Conservation (phyloP, 345 rosid species). For the Geranium brycei region DNA sequence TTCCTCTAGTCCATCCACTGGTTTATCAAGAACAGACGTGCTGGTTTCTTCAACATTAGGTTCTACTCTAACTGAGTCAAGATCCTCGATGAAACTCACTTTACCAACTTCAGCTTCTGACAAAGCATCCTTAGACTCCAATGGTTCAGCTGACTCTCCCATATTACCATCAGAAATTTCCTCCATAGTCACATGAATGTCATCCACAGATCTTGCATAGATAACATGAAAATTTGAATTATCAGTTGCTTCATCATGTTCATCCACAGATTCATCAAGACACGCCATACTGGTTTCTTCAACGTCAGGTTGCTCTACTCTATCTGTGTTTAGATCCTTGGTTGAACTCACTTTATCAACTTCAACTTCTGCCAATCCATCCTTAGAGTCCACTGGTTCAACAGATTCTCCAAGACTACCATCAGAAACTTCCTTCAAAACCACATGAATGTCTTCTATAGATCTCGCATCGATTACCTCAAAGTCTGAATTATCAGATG, state of each 20-base stretch:
- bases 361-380: too few species aligned
- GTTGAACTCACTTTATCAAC: too few species aligned
- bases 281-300: too few species aligned
- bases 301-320: too few species aligned
- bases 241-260: constrained; percentile 1
- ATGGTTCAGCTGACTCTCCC: too few species aligned
- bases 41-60: constrained; percentile 8
- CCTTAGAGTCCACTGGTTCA: constrained; percentile 2
- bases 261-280: not conserved
- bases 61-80: not conserved
- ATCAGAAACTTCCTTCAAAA: constrained; percentile 20
- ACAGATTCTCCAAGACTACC: constrained; percentile 10
- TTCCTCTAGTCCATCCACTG: too few species aligned
- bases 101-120: too few species aligned
- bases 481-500: constrained; percentile 11
- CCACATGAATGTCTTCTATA: constrained; percentile 24
- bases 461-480: constrained; percentile 33
- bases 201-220: constrained; percentile 11
- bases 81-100: too few species aligned
- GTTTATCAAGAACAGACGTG: too few species aligned
- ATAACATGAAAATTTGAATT: constrained; percentile 5
- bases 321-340: too few species aligned
- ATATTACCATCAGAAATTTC: constrained; percentile 1
- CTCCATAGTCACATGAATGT: constrained; percentile 3
- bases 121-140: too few species aligned